These are phyloP conservation scores for Clavispora fructus DNA, from an alignment of 805 yeast genomes.

Conservation along the genomic window DNA sequence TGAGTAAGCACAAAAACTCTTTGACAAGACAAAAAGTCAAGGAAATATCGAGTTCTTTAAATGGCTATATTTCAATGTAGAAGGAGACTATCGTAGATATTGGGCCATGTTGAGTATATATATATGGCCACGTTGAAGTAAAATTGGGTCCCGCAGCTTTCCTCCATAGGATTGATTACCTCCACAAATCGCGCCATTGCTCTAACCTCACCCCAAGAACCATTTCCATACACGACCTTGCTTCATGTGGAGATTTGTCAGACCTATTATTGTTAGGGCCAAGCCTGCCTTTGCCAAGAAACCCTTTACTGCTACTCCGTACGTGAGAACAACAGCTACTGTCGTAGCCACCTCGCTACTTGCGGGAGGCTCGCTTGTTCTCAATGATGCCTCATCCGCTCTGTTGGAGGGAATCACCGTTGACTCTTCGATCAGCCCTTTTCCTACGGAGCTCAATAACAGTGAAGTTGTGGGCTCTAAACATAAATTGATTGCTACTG, in stretches of 20 bases:
- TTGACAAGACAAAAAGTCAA: too few relatives aligned
- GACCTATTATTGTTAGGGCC: not conserved
- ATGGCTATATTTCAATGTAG: too few relatives aligned
- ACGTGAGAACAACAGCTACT: not conserved
- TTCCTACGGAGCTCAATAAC: conserved; percentile 24
- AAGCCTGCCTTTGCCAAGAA: not conserved
- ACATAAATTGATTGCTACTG: conserved; percentile 67
- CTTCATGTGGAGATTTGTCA: not conserved
- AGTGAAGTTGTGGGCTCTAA: conserved; percentile 21
- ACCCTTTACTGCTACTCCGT: not conserved
- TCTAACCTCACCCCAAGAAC: too few relatives aligned
- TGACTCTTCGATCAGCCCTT: conserved; percentile 47
- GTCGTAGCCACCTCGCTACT: not conserved
- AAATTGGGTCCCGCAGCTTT: not conserved
- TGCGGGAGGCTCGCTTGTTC: not conserved
- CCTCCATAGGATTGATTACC: not conserved
- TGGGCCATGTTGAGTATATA: too few relatives aligned
- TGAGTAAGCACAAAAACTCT: too few relatives aligned
- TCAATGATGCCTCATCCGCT: conserved; percentile 18
- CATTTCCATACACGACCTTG: not conserved
- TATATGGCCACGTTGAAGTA: too few relatives aligned
- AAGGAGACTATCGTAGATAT: too few relatives aligned
- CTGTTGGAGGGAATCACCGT: conserved; percentile 30
- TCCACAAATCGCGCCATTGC: not conserved
- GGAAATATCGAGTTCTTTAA: too few relatives aligned